phyloP scores from a whole-genome alignment of 2,329 filamentous ascomycete species.

The Polytolypa hystricis region DNA sequence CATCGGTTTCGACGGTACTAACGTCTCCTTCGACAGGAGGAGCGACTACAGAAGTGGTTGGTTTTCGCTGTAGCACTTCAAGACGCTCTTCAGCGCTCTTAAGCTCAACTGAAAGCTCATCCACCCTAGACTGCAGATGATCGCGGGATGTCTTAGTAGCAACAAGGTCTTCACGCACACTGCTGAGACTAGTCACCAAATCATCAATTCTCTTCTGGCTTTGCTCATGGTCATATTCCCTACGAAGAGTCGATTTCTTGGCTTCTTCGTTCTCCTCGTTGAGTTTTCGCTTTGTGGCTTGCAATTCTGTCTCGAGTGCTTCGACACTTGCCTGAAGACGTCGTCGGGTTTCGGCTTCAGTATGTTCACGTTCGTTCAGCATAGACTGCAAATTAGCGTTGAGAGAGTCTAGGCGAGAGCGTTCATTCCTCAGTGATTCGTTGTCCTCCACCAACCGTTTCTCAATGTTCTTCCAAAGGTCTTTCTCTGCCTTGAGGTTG shows the following conservation, averaged over 20 bases:
- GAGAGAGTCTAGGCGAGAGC: constrained; percentile 68
- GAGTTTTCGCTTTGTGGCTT: constrained; percentile 68
- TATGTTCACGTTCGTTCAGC: constrained; percentile 80
- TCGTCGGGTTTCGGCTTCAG: constrained; percentile 70
- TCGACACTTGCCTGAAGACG: constrained; percentile 71
- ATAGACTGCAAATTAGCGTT: constrained; percentile 77
- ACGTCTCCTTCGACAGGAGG: constrained; percentile 31
- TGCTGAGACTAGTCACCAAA: constrained; percentile 65
- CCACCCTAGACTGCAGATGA: constrained; percentile 76
- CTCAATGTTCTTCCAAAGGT: constrained; percentile 88
- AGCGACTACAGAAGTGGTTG: constrained; percentile 49
- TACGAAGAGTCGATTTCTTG: constrained; percentile 70
- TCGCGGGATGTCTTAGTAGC: constrained; percentile 78
- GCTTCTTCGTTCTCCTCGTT: constrained; percentile 71
- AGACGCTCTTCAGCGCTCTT: constrained; percentile 81
- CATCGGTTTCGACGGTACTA: constrained; percentile 36
- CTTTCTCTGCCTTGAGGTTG: constrained; percentile 90
- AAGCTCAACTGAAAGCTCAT: constrained; percentile 79
- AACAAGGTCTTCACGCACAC: constrained; percentile 76
- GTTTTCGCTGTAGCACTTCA: constrained; percentile 68
- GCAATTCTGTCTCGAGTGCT: constrained; percentile 65
- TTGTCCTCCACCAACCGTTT: constrained; percentile 80
- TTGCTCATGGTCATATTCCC: constrained; percentile 83
- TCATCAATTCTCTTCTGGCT: constrained; percentile 88
- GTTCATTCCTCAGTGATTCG: constrained; percentile 72